A percentile compares a stretch with the other conserved stretches of the same genome.
phyloP scores from a whole-genome alignment of 2,329 filamentous ascomycete species.

The Boeremia exigua region DNA sequence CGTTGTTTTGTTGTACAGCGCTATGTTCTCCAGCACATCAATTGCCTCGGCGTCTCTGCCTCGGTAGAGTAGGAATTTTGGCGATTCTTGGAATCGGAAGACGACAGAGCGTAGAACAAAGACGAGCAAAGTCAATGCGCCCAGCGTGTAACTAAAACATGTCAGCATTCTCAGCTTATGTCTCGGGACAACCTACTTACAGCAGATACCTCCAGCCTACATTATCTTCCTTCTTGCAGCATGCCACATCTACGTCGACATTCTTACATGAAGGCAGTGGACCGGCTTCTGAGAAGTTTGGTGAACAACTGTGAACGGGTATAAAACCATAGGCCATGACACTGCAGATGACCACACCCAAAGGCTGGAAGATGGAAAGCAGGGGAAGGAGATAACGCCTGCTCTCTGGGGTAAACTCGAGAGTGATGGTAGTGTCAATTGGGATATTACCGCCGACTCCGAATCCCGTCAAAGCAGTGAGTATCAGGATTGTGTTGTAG shows the following conservation, averaged over 20 bases:
- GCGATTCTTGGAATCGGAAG: constrained; percentile 64
- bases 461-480: constrained; percentile 62
- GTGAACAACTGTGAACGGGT: constrained; percentile 58
- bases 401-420: constrained; percentile 62
- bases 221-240: constrained; percentile 49
- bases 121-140: constrained; percentile 48
- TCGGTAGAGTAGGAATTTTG: constrained; percentile 63
- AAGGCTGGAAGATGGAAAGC: constrained; percentile 62
- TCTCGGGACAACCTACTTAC: neutral
- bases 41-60: constrained; percentile 62
- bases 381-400: constrained; percentile 60
- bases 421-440: constrained; percentile 62
- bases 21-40: constrained; percentile 52
- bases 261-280: constrained; percentile 55
- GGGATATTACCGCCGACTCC: constrained; percentile 62
- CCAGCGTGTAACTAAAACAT: constrained; percentile 43
- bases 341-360: constrained; percentile 60
- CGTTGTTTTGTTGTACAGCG: constrained; percentile 49
- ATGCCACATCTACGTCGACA: constrained; percentile 37
- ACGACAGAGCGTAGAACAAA: constrained; percentile 62
- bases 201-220: constrained; percentile 55
- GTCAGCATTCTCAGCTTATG: neutral
- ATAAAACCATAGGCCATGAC: constrained; percentile 62
- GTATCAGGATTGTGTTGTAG: constrained; percentile 59
- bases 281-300: constrained; percentile 56